Evolutionary conservation across 306 rosid genomes (phyloP).

Genomic region (Hippophae tibetana): DNA sequence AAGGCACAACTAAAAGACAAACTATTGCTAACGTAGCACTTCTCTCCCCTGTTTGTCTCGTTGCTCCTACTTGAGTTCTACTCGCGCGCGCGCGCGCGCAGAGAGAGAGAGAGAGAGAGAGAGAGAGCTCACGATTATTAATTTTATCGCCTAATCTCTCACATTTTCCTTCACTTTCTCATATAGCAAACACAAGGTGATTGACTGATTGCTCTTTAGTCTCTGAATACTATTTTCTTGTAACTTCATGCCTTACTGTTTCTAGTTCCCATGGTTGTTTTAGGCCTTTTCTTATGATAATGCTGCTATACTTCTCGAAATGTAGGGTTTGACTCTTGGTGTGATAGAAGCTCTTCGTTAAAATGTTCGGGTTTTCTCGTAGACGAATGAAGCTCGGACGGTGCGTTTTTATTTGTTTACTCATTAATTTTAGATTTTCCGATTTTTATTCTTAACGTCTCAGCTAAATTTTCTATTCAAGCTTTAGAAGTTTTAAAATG

Average conservation of each 20-base stretch:
- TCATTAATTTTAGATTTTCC: background rate
- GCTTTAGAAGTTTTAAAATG: background rate
- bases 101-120: background rate
- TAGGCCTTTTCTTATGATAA: conserved; percentile 11
- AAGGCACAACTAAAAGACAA: background rate
- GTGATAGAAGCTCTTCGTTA: conserved; percentile 5
- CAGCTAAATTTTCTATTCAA: too few species aligned
- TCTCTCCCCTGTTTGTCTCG: background rate
- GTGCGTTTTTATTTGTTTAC: conserved; percentile 22
- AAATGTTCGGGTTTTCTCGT: conserved; percentile 86
- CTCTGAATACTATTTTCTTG: background rate
- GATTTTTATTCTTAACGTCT: background rate
- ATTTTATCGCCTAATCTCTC: conserved; percentile 2
- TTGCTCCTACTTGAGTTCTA: background rate
- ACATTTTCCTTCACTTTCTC: conserved; percentile 20
- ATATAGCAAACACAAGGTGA: conserved; percentile 15
- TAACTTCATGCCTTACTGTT: background rate
- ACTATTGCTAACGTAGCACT: conserved; percentile 18
- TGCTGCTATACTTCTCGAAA: conserved; percentile 16
- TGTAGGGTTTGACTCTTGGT: conserved; percentile 18
- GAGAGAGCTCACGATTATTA: background rate
- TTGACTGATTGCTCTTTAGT: background rate
- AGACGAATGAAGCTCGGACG: conserved; percentile 75
- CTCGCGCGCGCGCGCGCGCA: background rate
- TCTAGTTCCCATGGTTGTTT: background rate